phyloP scores from a whole-genome alignment of 2,329 filamentous ascomycete species.

The Trichoderma sp. region DNA sequence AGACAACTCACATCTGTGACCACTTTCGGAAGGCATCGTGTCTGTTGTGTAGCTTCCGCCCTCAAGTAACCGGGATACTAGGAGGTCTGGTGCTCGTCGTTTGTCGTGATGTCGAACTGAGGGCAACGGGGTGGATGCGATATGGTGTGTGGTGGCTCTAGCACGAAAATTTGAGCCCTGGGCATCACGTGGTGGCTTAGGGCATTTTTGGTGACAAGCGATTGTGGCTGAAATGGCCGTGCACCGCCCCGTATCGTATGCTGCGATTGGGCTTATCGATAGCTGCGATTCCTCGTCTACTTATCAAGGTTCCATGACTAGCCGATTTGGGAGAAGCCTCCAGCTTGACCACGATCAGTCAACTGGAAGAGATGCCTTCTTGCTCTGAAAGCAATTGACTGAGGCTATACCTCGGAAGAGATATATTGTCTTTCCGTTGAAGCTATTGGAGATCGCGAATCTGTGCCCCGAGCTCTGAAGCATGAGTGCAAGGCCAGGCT shows the following conservation, averaged over 20 bases:
- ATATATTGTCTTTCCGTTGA: too few species aligned
- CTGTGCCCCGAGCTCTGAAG: neutral
- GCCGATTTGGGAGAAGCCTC: conserved; percentile 9
- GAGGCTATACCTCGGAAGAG: neutral
- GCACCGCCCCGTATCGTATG: conserved; percentile 26
- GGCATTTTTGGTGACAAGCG: conserved; percentile 32
- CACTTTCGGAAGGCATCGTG: conserved; percentile 87
- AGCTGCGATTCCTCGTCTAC: conserved; percentile 8
- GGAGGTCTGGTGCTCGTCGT: conserved; percentile 49
- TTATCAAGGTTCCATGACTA: conserved; percentile 20
- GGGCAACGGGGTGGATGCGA: conserved; percentile 41
- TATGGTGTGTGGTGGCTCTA: conserved; percentile 42
- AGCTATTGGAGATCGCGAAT: too few species aligned
- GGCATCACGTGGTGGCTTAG: conserved; percentile 43
- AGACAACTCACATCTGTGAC: conserved; percentile 78
- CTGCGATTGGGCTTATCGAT: neutral
- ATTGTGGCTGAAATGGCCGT: conserved; percentile 15
- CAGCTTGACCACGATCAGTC: neutral
- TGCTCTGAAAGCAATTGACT: too few species aligned
- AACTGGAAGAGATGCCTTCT: too few species aligned
- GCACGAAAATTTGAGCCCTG: conserved; percentile 43
- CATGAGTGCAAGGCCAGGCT: neutral
- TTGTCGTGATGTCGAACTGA: conserved; percentile 46
- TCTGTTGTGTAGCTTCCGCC: conserved; percentile 52
- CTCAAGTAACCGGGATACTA: conserved; percentile 51